Base-by-base conservation (phyloP, 345 rosid genomes). In the Iberis pinnata region DNA sequence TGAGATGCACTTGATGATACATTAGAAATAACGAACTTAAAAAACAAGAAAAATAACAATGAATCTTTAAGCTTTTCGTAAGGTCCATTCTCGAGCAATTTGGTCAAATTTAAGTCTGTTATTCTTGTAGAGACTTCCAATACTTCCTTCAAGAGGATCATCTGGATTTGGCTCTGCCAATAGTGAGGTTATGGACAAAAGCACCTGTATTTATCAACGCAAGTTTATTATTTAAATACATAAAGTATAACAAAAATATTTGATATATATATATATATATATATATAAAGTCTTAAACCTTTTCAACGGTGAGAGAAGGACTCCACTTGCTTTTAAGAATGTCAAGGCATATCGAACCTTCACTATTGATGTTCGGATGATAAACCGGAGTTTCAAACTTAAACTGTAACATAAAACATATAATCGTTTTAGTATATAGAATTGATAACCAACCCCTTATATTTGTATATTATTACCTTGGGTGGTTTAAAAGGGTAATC, bases 401-500 rank as follows among this genome's bases (percentile, higher is more conserved):
- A 25, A 18, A 57, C 61, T 57, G 15, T 12, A 12, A 19, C 13
- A 22, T 17, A 42, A 39, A 12, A 7, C n/a, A n/a, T n/a, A 15
- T 15, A 6, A 18, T 32, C 19, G 19, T 20, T 8, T 57, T 22
- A 22, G 25, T 22, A 22, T 22, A 22, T 22, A 2, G 25, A 2
- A 22, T 2, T 22, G 6, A 6, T 3, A 22, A n/a, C n/a, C n/a
- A n/a, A n/a, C n/a, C n/a, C n/a, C n/a, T 42, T 43, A 4, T 3
- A 22, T 36, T 45, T 11, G 13, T 35, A 35, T n/a, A 20, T 5
- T 19, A 16, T 36, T 12, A 60, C 49, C 38, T 52, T 61, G n/a
- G 67, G 58, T 29, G 67, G 44, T 35, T 33, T 35, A 31, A 43
- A 43, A 15, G 59, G 67, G 7, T 60, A 60, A 39, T 60, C 48